Evolutionary conservation across 208 protist species (phyloP).

Genomic region (Jaenimonas drosophilae): DNA sequence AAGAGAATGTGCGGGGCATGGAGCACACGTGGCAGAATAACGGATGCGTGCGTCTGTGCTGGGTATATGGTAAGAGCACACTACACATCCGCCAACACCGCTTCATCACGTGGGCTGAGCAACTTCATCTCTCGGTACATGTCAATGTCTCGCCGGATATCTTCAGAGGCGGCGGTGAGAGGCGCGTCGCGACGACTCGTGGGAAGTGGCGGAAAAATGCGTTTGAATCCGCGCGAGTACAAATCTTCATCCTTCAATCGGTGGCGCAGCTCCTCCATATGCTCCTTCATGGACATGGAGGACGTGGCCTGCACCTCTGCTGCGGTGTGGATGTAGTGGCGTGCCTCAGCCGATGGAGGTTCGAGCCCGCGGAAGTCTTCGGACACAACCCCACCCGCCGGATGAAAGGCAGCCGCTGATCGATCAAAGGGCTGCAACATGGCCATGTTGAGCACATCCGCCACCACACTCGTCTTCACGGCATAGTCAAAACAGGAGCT

Average conservation of each 20-base stretch:
- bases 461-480: constrained; percentile 80
- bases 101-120: background rate
- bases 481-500: constrained; percentile 80
- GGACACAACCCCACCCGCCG: background rate
- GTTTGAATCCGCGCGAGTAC: constrained; percentile 67
- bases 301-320: constrained; percentile 4
- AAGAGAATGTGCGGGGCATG: too few species aligned
- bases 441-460: constrained; percentile 81
- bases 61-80: background rate
- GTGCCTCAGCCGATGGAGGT: background rate
- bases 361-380: background rate
- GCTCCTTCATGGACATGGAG: constrained; percentile 10
- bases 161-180: background rate
- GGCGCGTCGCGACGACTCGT: background rate
- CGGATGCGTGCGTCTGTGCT: too few species aligned
- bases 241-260: constrained; percentile 51
- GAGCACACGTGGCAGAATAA: too few species aligned
- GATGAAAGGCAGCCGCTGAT: constrained; percentile 6
- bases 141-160: background rate
- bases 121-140: background rate
- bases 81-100: background rate
- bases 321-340: constrained; percentile 7
- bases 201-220: constrained; percentile 65
- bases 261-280: constrained; percentile 29
- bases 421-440: constrained; percentile 76